A percentile compares a stretch with the other conserved stretches of the same genome.
phyloP scores from a whole-genome alignment of 331 rosid species.

The Acacia pycnantha region DNA sequence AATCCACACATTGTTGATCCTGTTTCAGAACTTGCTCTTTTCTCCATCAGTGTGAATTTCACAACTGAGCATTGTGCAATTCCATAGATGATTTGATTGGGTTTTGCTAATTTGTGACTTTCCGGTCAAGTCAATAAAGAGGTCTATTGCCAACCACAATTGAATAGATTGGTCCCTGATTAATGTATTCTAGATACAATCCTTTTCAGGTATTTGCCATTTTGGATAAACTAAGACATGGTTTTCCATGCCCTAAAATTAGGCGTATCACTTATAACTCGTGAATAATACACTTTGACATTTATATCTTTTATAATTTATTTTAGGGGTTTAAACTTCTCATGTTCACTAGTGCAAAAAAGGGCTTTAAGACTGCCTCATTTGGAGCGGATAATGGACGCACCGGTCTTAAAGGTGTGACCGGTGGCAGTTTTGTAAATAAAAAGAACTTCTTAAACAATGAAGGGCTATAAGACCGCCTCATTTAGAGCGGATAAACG shows the following conservation, averaged over 20 bases:
- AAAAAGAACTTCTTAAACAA: too few relatives aligned
- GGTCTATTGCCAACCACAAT: constrained; percentile 21
- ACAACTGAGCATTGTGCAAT: not conserved
- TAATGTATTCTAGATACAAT: not conserved
- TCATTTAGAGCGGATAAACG: too few relatives aligned
- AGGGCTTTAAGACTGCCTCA: too few relatives aligned
- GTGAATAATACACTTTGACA: too few relatives aligned
- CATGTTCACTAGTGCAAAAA: too few relatives aligned
- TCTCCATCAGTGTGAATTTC: not conserved
- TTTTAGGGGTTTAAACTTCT: too few relatives aligned
- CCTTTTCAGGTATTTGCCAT: not conserved
- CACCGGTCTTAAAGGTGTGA: too few relatives aligned
- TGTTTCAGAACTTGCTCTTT: not conserved
- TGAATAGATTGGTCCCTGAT: constrained; percentile 4
- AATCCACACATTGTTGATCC: not conserved
- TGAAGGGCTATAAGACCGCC: too few relatives aligned
- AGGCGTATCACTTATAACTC: not conserved
- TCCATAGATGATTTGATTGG: not conserved
- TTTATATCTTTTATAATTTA: too few relatives aligned
- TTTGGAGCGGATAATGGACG: too few relatives aligned
- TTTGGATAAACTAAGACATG: not conserved
- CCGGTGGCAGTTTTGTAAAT: too few relatives aligned
- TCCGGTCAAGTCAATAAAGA: constrained; percentile 5
- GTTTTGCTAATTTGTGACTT: not conserved
- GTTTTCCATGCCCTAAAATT: not conserved